Conservation (phyloP, 192 early-diverging fungal genomes). For the Blastocladiella britannica region DNA sequence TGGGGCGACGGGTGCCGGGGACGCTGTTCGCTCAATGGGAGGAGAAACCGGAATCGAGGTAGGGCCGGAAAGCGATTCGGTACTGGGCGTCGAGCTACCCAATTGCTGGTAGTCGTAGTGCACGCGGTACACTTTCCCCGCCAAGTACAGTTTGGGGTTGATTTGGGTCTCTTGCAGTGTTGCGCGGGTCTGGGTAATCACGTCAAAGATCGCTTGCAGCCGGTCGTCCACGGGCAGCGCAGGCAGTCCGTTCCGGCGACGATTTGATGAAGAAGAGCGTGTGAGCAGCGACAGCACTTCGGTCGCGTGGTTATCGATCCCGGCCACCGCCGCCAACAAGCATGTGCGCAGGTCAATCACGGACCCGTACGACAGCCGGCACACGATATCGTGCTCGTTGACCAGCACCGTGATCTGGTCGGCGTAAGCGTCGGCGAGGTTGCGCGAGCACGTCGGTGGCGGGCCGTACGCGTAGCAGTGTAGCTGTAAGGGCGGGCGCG, state of each 20-base stretch:
- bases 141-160: background rate
- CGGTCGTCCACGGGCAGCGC: too few species aligned
- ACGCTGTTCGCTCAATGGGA: too few species aligned
- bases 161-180: background rate
- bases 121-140: background rate
- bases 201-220: background rate
- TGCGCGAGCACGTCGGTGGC: slow-evolving; percentile 26
- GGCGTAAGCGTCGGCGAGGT: slow-evolving; percentile 26
- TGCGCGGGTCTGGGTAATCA: background rate
- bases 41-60: too few species aligned
- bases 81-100: too few species aligned
- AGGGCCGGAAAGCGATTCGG: too few species aligned
- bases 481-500: slow-evolving; percentile 10
- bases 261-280: too few species aligned
- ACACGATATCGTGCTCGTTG: slow-evolving; percentile 37
- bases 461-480: slow-evolving; percentile 32
- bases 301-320: background rate
- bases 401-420: slow-evolving; percentile 39
- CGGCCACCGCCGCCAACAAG: background rate
- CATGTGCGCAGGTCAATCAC: slow-evolving; percentile 20
- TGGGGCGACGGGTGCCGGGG: too few species aligned
- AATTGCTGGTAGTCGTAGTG: too few species aligned
- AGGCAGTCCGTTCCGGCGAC: too few species aligned
- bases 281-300: too few species aligned
- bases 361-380: slow-evolving; percentile 39